Percentiles rank a stretch among this genome's conserved stretches.
phyloP scores from a whole-genome alignment of 805 yeast genomes.

The Wickerhamomyces ciferrii region DNA sequence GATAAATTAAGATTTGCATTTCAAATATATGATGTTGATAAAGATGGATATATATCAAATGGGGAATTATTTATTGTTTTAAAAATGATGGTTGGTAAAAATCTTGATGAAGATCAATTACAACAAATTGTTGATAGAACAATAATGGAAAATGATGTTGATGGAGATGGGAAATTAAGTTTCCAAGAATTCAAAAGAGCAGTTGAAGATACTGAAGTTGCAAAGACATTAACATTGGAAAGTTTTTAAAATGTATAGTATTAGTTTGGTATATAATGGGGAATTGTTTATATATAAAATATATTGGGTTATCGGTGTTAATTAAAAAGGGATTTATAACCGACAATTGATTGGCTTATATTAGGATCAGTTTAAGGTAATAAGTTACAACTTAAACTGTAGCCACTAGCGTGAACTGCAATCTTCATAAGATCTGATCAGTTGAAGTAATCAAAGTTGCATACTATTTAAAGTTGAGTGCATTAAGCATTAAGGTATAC shows the following conservation, averaged over 20 bases:
- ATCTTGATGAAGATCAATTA: slow-evolving; percentile 77
- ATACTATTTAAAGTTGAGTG: too few species aligned
- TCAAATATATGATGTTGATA: slow-evolving; percentile 90
- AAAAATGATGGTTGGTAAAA: slow-evolving; percentile 96
- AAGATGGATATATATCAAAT: slow-evolving; percentile 91
- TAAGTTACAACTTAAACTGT: too few species aligned
- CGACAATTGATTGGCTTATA: too few species aligned
- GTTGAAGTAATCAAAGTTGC: too few species aligned
- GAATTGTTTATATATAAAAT: too few species aligned
- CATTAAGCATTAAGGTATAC: too few species aligned
- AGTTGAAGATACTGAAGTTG: slow-evolving; percentile 48
- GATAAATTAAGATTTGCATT: slow-evolving; percentile 89
- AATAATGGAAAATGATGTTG: slow-evolving; percentile 85
- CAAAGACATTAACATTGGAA: slow-evolving; percentile 52
- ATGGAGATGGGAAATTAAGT: slow-evolving; percentile 80
- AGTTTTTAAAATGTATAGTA: slow-evolving; percentile 22
- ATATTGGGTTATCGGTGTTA: too few species aligned
- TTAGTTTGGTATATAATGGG: background rate
- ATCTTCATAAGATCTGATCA: too few species aligned
- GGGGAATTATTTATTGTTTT: slow-evolving; percentile 91
- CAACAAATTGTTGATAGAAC: slow-evolving; percentile 98
- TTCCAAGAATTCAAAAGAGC: slow-evolving; percentile 84
- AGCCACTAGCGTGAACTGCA: too few species aligned
- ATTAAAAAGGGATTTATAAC: too few species aligned
- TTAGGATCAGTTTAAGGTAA: too few species aligned